Evolutionary conservation across 169 alveolate species (phyloP), one percentile per base, ranked within the genome.

Genomic region (Ophryocystis elektroscirrha): DNA sequence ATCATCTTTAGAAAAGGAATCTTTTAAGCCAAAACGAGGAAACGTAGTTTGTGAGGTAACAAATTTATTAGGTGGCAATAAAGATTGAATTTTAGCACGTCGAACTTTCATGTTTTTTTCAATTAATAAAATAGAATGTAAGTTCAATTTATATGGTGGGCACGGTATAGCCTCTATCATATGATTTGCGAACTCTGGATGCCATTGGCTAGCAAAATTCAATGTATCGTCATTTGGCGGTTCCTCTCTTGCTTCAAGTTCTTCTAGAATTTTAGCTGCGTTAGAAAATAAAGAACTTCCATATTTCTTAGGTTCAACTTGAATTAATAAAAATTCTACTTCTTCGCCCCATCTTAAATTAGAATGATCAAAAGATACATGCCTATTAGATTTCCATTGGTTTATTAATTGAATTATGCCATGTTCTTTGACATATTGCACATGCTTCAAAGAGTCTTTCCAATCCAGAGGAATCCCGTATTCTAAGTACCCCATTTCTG

Each of bases 131-230:
- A 53, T 19, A 18, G 42, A n/a, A 0, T 50, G 23, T 16, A 51
- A 29, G 1, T 27, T 22, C 35, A 57, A 37, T 24, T 1, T 16
- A 45, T 25, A 50, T 5, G 62, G 47, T 4, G 38, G 2, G 5
- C 50, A 51, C 2, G 67, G 67, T 22, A 44, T 30, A 25, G 67
- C 59, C 43, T 59, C 67, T 16, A 59, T n/a, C 59, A 51, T 51
- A 44, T 27, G 27, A 20, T 27, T 2, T n/a, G 50, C 59, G 23
- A 46, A 59, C 18, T 59, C 67, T 7, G 55, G 61, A 15, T 48
- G 67, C 67, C 67, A 59, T n/a, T 32, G n/a, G n/a, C 7, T 9
- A 2, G 55, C 7, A 16, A 3, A 5, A 3, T 5, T 3, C 45
- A 9, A 3, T 9, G 6, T 46, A 47, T 6, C 6, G n/a, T 6